A percentile compares a stretch with the other conserved stretches of the same genome.
phyloP scores from a whole-genome alignment of 176 grass and related monocot genomes.

The Ananas comosus region DNA sequence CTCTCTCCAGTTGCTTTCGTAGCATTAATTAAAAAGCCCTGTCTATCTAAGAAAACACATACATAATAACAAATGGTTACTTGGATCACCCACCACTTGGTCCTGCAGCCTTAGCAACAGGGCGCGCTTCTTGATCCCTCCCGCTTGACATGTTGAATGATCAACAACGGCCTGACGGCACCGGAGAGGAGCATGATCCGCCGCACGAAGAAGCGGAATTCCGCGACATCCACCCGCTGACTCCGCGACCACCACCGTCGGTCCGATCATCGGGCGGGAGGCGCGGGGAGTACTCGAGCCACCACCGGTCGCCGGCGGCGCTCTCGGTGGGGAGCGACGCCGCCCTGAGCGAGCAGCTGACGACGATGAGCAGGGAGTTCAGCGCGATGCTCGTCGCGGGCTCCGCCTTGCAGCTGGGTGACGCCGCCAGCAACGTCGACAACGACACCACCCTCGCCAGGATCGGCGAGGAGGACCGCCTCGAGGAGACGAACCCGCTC shows the following conservation, averaged over 20 bases:
- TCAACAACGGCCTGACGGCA: slow-evolving; percentile 10
- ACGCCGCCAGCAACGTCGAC: background rate
- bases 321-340: slow-evolving; percentile 16
- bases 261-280: slow-evolving; percentile 25
- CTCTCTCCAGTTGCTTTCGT: background rate
- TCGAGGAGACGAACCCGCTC: slow-evolving; percentile 45
- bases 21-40: too few species aligned
- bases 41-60: too few species aligned
- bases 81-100: background rate
- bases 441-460: slow-evolving; percentile 6
- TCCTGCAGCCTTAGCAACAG: background rate
- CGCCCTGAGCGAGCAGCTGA: slow-evolving; percentile 33
- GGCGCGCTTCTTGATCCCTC: background rate
- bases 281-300: slow-evolving; percentile 33
- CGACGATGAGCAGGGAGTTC: slow-evolving; percentile 61
- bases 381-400: slow-evolving; percentile 59
- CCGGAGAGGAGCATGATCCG: slow-evolving; percentile 21
- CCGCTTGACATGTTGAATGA: slow-evolving; percentile 31
- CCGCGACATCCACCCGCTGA: slow-evolving; percentile 54
- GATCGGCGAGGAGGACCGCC: slow-evolving; percentile 38
- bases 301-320: slow-evolving; percentile 24
- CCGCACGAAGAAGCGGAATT: slow-evolving; percentile 22
- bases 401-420: slow-evolving; percentile 13
- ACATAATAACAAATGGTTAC: background rate
- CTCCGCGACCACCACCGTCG: slow-evolving; percentile 2